Evolutionary conservation across 2,329 filamentous ascomycete genomes (phyloP).

Genomic region (Stemphylium vesicarium): DNA sequence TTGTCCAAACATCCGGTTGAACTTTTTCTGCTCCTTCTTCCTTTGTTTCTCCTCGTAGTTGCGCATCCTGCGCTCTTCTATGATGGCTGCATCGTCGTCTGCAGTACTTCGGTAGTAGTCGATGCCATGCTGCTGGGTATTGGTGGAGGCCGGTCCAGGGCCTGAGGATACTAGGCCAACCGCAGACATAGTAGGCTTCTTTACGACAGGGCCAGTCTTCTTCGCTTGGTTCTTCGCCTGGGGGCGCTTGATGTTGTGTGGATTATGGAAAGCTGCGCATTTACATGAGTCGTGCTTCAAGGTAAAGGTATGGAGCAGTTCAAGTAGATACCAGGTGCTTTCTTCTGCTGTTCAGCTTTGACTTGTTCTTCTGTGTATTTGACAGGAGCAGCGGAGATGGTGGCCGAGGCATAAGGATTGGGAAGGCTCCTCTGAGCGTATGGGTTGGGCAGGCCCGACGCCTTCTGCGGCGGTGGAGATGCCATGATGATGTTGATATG

Average conservation of each 20-base stretch:
- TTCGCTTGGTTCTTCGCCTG: conserved; percentile 42
- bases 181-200: conserved; percentile 34
- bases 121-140: conserved; percentile 30
- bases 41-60: conserved; percentile 72
- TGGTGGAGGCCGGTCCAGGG: conserved; percentile 16
- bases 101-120: conserved; percentile 73
- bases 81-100: conserved; percentile 76
- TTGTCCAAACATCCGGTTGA: conserved; percentile 64
- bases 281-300: conserved; percentile 38
- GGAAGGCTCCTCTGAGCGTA: conserved; percentile 35
- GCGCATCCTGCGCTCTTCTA: conserved; percentile 71
- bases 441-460: conserved; percentile 34
- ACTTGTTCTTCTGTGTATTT: conserved; percentile 38
- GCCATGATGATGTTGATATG: conserved; percentile 29
- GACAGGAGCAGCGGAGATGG: conserved; percentile 39
- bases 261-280: conserved; percentile 41
- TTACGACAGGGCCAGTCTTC: conserved; percentile 24
- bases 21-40: conserved; percentile 68
- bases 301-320: conserved; percentile 24
- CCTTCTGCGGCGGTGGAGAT: conserved; percentile 32
- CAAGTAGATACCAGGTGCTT: conserved; percentile 44
- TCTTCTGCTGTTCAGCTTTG: conserved; percentile 40
- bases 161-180: conserved; percentile 24
- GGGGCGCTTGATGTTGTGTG: conserved; percentile 43
- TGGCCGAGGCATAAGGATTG: conserved; percentile 36